Conservation (phyloP, 2,329 filamentous ascomycete species). For the Diplodia intermedia region DNA sequence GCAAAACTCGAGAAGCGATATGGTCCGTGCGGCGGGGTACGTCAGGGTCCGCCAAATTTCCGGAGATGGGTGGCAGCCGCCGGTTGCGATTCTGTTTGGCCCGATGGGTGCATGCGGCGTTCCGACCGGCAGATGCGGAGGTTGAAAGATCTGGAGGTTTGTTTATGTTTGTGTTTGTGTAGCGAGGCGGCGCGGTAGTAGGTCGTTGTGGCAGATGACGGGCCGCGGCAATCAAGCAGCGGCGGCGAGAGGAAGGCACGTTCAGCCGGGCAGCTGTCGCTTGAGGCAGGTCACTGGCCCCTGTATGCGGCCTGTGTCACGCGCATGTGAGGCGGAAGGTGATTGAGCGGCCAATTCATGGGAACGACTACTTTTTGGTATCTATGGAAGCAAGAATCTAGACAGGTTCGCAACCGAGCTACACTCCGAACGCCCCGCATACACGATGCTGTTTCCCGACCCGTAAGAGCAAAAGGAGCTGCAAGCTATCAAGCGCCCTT, state of each 20-base stretch:
- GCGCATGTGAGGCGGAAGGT: not conserved
- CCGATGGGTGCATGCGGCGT: not conserved
- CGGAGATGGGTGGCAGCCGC: not conserved
- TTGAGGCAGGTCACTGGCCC: too few species aligned
- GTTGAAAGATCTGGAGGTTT: not conserved
- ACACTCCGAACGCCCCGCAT: slow-evolving; percentile 6
- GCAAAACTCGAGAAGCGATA: slow-evolving; percentile 12
- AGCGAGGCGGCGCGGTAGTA: not conserved
- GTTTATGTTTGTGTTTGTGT: not conserved
- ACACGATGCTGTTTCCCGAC: not conserved
- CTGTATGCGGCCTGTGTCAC: not conserved
- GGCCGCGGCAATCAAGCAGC: not conserved
- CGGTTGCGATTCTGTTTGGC: not conserved
- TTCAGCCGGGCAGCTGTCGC: not conserved
- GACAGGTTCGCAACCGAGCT: too few species aligned
- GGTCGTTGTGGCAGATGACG: not conserved
- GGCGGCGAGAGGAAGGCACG: not conserved
- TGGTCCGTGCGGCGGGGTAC: slow-evolving; percentile 28
- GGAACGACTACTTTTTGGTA: slow-evolving; percentile 14
- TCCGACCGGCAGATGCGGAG: not conserved
- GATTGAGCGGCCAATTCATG: too few species aligned
- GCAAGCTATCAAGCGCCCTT: not conserved
- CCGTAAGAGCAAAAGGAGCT: not conserved
- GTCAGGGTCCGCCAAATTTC: slow-evolving; percentile 10
- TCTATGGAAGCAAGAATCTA: not conserved